Conservation (phyloP, 208 protist species). For the Kentomonas sorsogonicus region DNA sequence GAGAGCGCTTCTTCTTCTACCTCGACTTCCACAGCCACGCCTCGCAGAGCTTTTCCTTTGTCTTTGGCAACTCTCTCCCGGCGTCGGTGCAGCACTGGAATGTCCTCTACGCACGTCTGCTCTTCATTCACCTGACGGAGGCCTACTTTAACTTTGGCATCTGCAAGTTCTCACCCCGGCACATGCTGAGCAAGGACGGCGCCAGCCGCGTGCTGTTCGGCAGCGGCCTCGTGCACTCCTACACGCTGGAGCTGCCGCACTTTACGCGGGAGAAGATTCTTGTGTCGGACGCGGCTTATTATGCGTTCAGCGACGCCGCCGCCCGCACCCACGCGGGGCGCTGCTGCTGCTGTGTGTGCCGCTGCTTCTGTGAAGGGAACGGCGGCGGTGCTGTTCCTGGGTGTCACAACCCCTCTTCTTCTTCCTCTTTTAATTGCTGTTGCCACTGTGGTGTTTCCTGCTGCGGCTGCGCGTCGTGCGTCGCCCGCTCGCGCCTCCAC, state of each 20-base stretch:
- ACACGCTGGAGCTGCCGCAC: constrained; percentile 81
- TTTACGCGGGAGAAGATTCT: no score
- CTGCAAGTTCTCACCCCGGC: constrained; percentile 65
- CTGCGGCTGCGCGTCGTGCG: no score
- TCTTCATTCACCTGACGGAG: constrained; percentile 66
- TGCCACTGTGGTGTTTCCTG: no score
- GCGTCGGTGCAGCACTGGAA: constrained; percentile 81
- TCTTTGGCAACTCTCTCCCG: constrained; percentile 89
- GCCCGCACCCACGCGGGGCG: no score
- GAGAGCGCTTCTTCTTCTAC: constrained; percentile 80
- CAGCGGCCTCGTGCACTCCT: constrained; percentile 65
- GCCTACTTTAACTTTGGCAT: constrained; percentile 70
- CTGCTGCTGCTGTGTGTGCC: no score
- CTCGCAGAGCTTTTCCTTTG: constrained; percentile 83
- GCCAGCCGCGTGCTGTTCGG: constrained; percentile 83
- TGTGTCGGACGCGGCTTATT: no score
- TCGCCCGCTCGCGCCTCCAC: no score
- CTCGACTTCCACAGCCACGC: constrained; percentile 94
- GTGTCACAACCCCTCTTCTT: no score
- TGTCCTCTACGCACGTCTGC: constrained; percentile 38
- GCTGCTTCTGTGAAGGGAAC: no score
- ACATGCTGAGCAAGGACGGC: constrained; percentile 80
- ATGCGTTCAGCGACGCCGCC: no score
- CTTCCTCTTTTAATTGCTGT: no score
- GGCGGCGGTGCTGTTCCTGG: no score